Conservation (phyloP, 139 green algal genomes). For the Tetradesmus lagerheimii region DNA sequence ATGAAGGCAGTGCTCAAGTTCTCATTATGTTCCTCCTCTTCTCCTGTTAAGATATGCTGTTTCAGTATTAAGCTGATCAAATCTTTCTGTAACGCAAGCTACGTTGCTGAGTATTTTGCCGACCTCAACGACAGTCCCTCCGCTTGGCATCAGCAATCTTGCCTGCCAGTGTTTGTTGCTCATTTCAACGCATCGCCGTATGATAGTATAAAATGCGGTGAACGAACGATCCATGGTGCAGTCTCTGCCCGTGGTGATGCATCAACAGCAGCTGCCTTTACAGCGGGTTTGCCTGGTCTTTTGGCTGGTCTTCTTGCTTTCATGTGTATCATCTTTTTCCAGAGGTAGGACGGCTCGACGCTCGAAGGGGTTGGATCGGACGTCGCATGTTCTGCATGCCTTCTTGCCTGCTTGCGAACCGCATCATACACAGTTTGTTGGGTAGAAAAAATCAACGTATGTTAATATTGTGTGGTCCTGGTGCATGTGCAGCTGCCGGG, state of each 20-base stretch:
- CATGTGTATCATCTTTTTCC: background rate
- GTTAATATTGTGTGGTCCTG: background rate
- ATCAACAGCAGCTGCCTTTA: background rate
- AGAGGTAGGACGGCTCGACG: background rate
- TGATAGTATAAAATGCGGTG: background rate
- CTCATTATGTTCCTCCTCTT: too few relatives aligned
- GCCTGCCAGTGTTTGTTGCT: background rate
- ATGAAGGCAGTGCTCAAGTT: background rate
- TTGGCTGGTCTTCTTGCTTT: background rate
- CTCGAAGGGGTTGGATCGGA: background rate
- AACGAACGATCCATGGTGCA: background rate
- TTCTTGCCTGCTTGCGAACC: background rate
- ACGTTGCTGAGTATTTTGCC: too few relatives aligned
- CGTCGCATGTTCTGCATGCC: background rate
- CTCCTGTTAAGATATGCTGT: too few relatives aligned
- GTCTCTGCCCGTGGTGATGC: background rate
- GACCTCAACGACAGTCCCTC: background rate
- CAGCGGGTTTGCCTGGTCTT: background rate
- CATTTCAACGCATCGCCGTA: too few relatives aligned
- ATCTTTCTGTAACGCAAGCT: too few relatives aligned
- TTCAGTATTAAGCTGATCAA: too few relatives aligned
- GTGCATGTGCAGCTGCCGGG: background rate
- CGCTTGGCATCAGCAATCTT: background rate
- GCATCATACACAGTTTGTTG: background rate
- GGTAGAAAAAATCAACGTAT: background rate